These are phyloP conservation scores for Beauveria varroae DNA, from an alignment of 2,329 filamentous ascomycete species.

Conservation along the genomic window DNA sequence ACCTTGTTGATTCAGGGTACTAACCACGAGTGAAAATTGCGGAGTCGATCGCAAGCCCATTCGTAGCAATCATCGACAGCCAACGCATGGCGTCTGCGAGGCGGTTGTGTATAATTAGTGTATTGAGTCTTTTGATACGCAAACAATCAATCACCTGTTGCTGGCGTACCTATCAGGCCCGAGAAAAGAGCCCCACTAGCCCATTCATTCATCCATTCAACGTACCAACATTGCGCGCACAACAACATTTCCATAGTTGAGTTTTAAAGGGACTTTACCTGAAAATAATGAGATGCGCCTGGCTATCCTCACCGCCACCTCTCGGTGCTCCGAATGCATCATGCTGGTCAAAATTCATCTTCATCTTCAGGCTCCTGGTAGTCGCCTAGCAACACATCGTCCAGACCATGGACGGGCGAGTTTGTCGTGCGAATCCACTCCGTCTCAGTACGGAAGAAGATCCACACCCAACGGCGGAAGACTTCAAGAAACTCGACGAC, in stretches of 20 bases:
- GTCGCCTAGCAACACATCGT: slow-evolving; percentile 70
- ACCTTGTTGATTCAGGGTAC: not conserved
- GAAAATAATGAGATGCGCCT: not conserved
- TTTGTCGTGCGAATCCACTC: slow-evolving; percentile 68
- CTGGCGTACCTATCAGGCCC: not conserved
- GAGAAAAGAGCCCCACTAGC: not conserved
- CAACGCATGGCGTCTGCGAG: no score
- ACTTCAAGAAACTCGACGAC: slow-evolving; percentile 82
- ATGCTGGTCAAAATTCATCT: slow-evolving; percentile 22
- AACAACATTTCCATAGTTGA: not conserved
- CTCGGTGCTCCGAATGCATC: not conserved
- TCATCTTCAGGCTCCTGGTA: slow-evolving; percentile 53
- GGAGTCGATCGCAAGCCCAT: not conserved
- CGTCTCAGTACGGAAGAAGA: slow-evolving; percentile 90
- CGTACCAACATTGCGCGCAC: not conserved
- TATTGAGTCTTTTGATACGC: not conserved
- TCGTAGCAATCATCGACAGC: not conserved
- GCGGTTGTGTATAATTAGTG: not conserved
- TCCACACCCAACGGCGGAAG: slow-evolving; percentile 87
- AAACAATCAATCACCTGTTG: not conserved
- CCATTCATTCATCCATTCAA: not conserved
- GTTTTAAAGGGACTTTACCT: not conserved
- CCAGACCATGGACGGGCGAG: slow-evolving; percentile 44
- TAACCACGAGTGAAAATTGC: not conserved
- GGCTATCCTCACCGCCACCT: not conserved